These are phyloP conservation scores for Coniferiporia sulphurascens DNA, from an alignment of 1,284 basidiomycete genomes.

Conservation along the genomic window DNA sequence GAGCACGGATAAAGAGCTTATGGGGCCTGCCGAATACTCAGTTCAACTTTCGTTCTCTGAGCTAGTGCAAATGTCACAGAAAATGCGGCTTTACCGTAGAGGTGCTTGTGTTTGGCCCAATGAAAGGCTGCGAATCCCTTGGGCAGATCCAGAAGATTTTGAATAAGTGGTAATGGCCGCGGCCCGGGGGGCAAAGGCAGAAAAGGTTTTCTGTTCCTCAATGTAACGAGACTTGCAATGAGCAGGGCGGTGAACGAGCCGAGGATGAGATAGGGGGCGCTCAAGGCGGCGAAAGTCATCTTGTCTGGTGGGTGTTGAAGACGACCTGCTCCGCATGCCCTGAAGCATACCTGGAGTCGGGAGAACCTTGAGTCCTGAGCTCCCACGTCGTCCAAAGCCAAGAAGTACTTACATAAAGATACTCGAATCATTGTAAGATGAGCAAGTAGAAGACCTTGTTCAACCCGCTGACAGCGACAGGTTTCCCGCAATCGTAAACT, in stretches of 20 bases:
- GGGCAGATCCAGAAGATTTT: constrained; percentile 11
- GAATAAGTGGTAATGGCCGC: not conserved
- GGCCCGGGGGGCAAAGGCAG: constrained; percentile 7
- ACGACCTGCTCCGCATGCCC: too few species aligned
- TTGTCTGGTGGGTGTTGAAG: too few species aligned
- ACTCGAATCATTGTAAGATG: too few species aligned
- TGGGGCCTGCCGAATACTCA: constrained; percentile 1
- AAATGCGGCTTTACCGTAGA: constrained; percentile 15
- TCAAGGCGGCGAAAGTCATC: not conserved
- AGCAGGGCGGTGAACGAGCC: not conserved
- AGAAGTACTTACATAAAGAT: too few species aligned
- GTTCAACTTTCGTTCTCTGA: too few species aligned
- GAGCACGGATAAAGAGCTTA: constrained; percentile 33
- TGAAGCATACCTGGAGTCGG: too few species aligned
- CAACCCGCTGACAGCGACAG: not conserved
- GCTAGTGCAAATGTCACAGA: not conserved
- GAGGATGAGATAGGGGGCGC: not conserved
- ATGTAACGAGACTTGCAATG: not conserved
- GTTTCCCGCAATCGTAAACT: too few species aligned
- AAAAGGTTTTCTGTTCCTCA: not conserved
- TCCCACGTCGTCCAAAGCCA: too few species aligned
- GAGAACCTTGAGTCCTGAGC: too few species aligned
- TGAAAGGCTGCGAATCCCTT: not conserved
- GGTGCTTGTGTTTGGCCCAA: constrained; percentile 12
- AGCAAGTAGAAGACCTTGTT: too few species aligned